Conservation (phyloP, 2,329 filamentous ascomycete species). For the Raffaelea deltoideospora region DNA sequence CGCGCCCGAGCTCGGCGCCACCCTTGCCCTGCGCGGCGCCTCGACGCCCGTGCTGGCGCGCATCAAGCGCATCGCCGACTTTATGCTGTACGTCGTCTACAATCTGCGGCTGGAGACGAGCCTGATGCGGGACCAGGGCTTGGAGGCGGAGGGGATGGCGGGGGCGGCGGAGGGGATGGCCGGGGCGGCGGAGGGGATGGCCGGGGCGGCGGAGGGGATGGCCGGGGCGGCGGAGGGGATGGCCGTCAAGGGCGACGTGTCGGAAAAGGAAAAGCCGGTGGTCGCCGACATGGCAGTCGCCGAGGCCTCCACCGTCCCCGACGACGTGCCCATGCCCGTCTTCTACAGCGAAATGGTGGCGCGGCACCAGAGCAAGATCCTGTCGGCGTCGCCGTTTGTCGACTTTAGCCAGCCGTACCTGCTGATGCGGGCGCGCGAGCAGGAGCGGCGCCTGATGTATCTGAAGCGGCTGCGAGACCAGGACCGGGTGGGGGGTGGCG, state of each 20-base stretch:
- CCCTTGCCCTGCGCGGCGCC: constrained; percentile 77
- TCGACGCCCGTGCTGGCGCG: constrained; percentile 54
- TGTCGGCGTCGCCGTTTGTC: constrained; percentile 92
- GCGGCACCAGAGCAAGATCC: constrained; percentile 80
- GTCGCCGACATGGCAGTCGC: not conserved
- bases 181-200: too few species aligned
- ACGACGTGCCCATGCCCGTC: constrained; percentile 71
- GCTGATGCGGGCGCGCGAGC: constrained; percentile 78
- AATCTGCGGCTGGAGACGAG: constrained; percentile 93
- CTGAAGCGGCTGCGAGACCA: constrained; percentile 74
- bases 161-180: too few species aligned
- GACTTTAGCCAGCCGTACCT: constrained; percentile 90
- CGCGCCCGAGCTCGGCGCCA: constrained; percentile 79
- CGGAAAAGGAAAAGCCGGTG: too few species aligned
- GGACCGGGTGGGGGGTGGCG: too few species aligned
- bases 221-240: too few species aligned
- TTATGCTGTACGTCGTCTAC: constrained; percentile 98
- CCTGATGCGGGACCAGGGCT: too few species aligned
- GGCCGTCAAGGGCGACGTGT: too few species aligned
- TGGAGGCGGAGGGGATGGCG: too few species aligned
- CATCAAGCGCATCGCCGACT: constrained; percentile 89
- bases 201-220: too few species aligned
- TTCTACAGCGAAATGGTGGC: constrained; percentile 93
- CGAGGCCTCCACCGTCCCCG: constrained; percentile 46
- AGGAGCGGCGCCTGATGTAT: constrained; percentile 71